Percentiles rank a stretch among this genome's conserved stretches.
phyloP scores from a whole-genome alignment of 2,329 filamentous ascomycete genomes.

The Penicillium sp. region DNA sequence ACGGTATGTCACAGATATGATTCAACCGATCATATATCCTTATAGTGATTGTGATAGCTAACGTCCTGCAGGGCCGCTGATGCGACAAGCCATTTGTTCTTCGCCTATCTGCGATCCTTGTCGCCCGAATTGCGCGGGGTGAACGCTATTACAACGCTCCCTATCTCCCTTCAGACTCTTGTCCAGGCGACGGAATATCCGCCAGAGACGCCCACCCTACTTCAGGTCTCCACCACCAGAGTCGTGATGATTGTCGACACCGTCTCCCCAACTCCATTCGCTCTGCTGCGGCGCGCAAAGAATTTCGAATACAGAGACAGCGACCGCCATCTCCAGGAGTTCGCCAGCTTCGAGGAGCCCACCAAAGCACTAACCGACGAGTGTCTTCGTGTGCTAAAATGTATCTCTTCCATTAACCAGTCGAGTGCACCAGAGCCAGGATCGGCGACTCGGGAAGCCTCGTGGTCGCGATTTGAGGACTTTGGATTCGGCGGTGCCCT shows the following conservation, averaged over 20 bases:
- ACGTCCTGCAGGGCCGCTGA: constrained; percentile 64
- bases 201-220: constrained; percentile 64
- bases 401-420: constrained; percentile 81
- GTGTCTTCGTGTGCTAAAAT: constrained; percentile 78
- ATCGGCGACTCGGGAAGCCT: constrained; percentile 68
- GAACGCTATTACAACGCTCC: constrained; percentile 74
- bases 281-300: constrained; percentile 77
- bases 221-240: constrained; percentile 73
- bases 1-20: constrained; percentile 46
- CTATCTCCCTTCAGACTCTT: constrained; percentile 81
- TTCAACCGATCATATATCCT: no score
- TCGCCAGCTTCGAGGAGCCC: constrained; percentile 82
- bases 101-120: constrained; percentile 85
- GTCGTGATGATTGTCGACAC: constrained; percentile 95
- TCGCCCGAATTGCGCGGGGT: constrained; percentile 65
- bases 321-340: constrained; percentile 72
- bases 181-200: constrained; percentile 91
- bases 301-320: constrained; percentile 93
- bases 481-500: constrained; percentile 74
- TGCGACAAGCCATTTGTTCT: constrained; percentile 93
- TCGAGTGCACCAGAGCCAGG: no score
- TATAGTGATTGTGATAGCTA: no score
- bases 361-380: constrained; percentile 83
- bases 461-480: constrained; percentile 94
- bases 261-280: constrained; percentile 89